Evolutionary conservation across 805 yeast genomes (phyloP).

Genomic region (Candida pini): DNA sequence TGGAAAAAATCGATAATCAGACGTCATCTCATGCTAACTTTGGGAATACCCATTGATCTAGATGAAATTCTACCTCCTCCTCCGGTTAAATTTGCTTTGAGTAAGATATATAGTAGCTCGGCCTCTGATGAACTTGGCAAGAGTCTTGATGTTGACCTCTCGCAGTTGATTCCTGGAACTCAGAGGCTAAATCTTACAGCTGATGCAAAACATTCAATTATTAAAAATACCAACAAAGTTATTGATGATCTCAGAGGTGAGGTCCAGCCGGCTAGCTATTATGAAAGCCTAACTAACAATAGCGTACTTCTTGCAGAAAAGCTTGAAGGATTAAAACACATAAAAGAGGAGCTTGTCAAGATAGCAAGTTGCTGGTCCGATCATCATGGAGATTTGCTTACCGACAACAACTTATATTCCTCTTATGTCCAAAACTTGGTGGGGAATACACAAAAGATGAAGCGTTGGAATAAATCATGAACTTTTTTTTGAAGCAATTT

Average conservation of each 20-base stretch:
- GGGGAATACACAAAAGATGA: slow-evolving; percentile 80
- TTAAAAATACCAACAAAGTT: slow-evolving; percentile 16
- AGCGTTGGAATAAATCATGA: slow-evolving; percentile 32
- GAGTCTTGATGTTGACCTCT: slow-evolving; percentile 6
- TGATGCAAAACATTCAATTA: slow-evolving; percentile 24
- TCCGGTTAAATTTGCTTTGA: slow-evolving; percentile 3
- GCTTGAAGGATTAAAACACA: slow-evolving; percentile 30
- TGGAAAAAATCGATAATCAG: slow-evolving; percentile 69
- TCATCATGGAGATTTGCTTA: slow-evolving; percentile 41
- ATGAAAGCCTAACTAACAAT: slow-evolving; percentile 12
- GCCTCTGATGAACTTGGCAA: slow-evolving; percentile 6
- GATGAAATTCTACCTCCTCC: slow-evolving; percentile 41
- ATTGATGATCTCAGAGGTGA: slow-evolving; percentile 18
- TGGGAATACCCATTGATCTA: slow-evolving; percentile 70
- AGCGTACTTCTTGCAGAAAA: slow-evolving; percentile 33
- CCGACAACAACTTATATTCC: slow-evolving; percentile 74
- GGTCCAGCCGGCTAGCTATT: slow-evolving; percentile 23
- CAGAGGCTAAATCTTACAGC: slow-evolving; percentile 26
- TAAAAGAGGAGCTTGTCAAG: slow-evolving; percentile 32
- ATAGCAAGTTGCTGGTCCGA: slow-evolving; percentile 43
- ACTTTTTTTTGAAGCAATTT: not conserved
- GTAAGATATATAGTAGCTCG: slow-evolving; percentile 10
- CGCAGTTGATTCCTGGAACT: slow-evolving; percentile 30
- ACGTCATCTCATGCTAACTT: slow-evolving; percentile 52
- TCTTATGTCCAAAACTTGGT: slow-evolving; percentile 84